Evolutionary conservation across 768 basidiomycete species (phyloP), one percentile per base, ranked within the genome.

Genomic region (Boletales sp.): DNA sequence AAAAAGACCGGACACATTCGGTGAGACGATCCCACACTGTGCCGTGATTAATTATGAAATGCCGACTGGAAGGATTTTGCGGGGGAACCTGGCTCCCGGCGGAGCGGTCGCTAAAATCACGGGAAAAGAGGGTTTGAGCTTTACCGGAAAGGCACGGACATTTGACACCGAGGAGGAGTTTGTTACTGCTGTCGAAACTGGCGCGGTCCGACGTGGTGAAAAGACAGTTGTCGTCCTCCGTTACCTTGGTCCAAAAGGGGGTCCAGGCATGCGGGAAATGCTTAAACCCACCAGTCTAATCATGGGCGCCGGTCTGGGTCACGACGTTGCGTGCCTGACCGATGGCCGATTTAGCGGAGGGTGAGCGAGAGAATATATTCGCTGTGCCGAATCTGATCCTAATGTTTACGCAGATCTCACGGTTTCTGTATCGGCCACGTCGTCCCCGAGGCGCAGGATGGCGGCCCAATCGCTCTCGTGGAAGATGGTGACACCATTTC

Each of bases 251-350:
- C 95, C 95, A 27, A 88, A 92, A 73, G 95, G 95, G 54, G 97
- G 95, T 51, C 95, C 95, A 31, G 93, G 94, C 55, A 99, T 99
- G 95, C 95, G 94, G 43, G 97, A 99, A 75, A 99, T 99, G 97
- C 78, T 98, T 51, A 97, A 97, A 68, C 94, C 94, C 21, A 98
- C 95, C 30, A 91, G 90, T 74, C 68, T 98, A 63, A 94, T 99
- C 69, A 98, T 99, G 91, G 97, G 97, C 48, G 97, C 97, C 12
- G 97, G 97, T 11, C 78, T 98, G 11, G 97, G 97, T 11, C 74
- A 87, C 57, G 95, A 98, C 59, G 97, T 98, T 43, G 95, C 95
- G 35, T 97, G 92, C 69, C 70, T 99, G 57, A 99, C 97, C 15
- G 95, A 99, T 71, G 97, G 97, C 44, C 84, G 97, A 57, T 99